phyloP scores from a whole-genome alignment of 345 rosid species.

The Acer yangbiense region DNA sequence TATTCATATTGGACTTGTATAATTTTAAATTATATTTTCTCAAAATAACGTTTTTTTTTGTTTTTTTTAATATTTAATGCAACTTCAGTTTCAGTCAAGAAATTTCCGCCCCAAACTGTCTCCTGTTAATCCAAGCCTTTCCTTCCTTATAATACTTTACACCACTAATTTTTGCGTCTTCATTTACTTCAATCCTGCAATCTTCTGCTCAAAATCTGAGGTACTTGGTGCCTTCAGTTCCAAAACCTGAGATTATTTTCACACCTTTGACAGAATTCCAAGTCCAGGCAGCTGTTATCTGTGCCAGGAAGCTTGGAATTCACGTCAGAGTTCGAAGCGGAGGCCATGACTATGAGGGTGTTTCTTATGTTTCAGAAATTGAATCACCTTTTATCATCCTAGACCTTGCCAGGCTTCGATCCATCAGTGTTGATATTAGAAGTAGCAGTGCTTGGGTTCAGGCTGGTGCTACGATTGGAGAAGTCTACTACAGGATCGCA shows the following conservation, averaged over 20 bases:
- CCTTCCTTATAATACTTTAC: too few species aligned
- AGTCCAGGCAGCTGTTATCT: slow-evolving; percentile 32
- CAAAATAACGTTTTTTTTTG: too few species aligned
- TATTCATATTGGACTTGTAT: too few species aligned
- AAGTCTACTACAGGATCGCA: slow-evolving; percentile 35
- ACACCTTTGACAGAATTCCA: slow-evolving; percentile 26
- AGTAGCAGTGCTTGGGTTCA: slow-evolving; percentile 39
- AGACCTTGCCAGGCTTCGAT: slow-evolving; percentile 33
- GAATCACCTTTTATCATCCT: slow-evolving; percentile 33
- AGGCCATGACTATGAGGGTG: slow-evolving; percentile 45
- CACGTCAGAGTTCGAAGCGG: slow-evolving; percentile 36
- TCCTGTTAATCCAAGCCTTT: too few species aligned
- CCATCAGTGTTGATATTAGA: slow-evolving; percentile 26
- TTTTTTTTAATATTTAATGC: too few species aligned
- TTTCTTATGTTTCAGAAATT: slow-evolving; percentile 32
- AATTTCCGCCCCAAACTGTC: too few species aligned
- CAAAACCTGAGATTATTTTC: slow-evolving; percentile 30
- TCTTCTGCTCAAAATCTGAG: slow-evolving; percentile 16
- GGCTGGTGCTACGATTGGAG: slow-evolving; percentile 44
- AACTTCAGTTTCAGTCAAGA: too few species aligned
- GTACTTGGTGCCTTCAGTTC: slow-evolving; percentile 24
- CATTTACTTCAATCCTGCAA: slow-evolving; percentile 14
- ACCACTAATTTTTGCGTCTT: slow-evolving; percentile 1
- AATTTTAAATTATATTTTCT: too few species aligned
- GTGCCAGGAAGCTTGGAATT: slow-evolving; percentile 23